phyloP scores from a whole-genome alignment of 257 asterid species.

The Solanum dulcamara region DNA sequence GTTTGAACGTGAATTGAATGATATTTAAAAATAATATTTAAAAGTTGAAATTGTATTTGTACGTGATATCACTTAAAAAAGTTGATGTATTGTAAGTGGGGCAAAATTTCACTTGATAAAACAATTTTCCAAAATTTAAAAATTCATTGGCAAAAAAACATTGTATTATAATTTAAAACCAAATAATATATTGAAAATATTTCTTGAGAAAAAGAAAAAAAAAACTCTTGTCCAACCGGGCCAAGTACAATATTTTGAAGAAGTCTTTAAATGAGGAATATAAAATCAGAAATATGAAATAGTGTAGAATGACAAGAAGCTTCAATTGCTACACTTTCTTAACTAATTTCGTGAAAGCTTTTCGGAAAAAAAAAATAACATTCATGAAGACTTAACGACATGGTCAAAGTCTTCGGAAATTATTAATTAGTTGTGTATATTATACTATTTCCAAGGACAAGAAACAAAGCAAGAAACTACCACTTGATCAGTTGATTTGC shows the following conservation, averaged over 20 bases:
- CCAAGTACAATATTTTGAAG: background rate
- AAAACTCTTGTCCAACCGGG: background rate
- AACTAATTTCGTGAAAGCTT: background rate
- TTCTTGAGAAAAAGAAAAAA: background rate
- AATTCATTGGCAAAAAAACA: background rate
- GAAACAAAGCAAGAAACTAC: background rate
- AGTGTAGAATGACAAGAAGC: background rate
- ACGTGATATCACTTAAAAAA: background rate
- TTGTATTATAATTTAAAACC: too few relatives aligned
- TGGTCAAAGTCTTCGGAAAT: background rate
- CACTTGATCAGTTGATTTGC: background rate
- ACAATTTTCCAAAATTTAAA: background rate
- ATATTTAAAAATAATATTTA: background rate
- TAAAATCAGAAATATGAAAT: background rate
- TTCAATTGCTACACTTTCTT: background rate
- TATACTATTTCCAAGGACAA: background rate
- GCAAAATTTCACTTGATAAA: background rate
- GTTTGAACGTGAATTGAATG: background rate
- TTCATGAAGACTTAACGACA: background rate
- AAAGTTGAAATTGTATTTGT: background rate
- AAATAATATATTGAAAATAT: background rate
- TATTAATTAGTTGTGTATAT: background rate
- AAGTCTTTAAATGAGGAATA: background rate
- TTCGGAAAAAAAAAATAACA: too few relatives aligned
- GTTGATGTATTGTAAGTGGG: background rate